A percentile compares a stretch with the other conserved stretches of the same genome.
phyloP scores from a whole-genome alignment of 768 basidiomycete species.

The Lactarius vividus region DNA sequence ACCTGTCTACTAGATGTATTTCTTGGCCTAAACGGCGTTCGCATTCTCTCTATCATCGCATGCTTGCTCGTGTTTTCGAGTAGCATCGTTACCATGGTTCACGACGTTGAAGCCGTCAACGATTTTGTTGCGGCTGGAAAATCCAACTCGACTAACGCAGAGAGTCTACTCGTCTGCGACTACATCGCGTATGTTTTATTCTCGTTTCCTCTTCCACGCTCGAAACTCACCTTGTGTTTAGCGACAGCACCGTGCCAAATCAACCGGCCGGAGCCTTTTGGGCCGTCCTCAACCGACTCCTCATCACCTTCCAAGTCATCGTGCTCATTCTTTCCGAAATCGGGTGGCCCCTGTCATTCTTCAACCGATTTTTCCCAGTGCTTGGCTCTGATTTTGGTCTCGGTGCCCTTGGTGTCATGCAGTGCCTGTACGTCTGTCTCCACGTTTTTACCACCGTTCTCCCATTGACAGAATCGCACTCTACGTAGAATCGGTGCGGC shows the following conservation, averaged over 20 bases:
- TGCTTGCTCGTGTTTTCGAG: constrained; percentile 27
- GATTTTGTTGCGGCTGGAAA: constrained; percentile 19
- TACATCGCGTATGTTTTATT: constrained; percentile 17
- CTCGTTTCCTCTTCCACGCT: neutral
- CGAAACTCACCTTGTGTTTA: constrained; percentile 35
- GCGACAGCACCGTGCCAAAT: constrained; percentile 80
- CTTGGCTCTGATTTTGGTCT: constrained; percentile 82
- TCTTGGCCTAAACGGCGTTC: constrained; percentile 26
- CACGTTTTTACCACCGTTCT: neutral
- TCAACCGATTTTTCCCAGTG: constrained; percentile 82
- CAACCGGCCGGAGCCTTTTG: constrained; percentile 90
- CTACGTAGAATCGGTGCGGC: constrained; percentile 44
- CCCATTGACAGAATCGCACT: neutral
- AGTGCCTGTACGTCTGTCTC: constrained; percentile 63
- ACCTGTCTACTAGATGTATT: constrained; percentile 20
- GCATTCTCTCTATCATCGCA: constrained; percentile 23
- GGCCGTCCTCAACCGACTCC: constrained; percentile 82
- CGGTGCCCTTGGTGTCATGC: constrained; percentile 82
- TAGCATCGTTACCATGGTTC: constrained; percentile 26
- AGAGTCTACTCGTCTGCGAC: constrained; percentile 19
- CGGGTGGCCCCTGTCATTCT: constrained; percentile 76
- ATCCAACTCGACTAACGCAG: constrained; percentile 19
- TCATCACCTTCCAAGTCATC: constrained; percentile 82
- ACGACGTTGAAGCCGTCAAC: constrained; percentile 28
- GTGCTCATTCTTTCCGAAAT: constrained; percentile 81